Base-by-base conservation (phyloP, 805 yeast species). In the Ogataea henricii region DNA sequence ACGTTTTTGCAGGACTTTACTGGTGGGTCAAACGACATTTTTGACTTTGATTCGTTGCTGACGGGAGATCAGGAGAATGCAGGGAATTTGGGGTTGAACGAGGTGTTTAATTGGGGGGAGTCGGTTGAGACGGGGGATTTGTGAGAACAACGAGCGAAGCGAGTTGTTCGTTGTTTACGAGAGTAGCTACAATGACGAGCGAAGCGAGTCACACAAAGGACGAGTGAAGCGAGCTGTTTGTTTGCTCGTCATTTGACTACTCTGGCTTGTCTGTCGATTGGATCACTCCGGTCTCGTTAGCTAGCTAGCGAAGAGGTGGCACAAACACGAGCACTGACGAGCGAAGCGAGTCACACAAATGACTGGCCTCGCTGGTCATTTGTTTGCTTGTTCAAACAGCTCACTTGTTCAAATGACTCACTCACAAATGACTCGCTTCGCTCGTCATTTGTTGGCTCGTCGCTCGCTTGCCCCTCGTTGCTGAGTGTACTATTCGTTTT, bases 1-100 rank as follows among this genome's bases (percentile, higher is more conserved):
- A 54, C 54, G 12, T 57, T 65, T 23, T 43, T 60, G 6, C 61
- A 60, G 27, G 64, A 58, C 50, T 72, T 71, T 41, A 43, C 67
- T 29, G 63, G 64, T 29, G 72, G 69, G 32, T 67, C 70, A 30
- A 62, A 53, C 35, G 73, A 70, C 36, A 57, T 68, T 27, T 74
- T 75, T 60, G 78, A 73, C 53, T 67, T 74, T 53, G 75, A 74
- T 51, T 66, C 72, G 4, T 69, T 76, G 45, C 56, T 76, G 46
- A 72, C 69, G 40, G 72, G 75, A 8, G 74, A 74, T 32, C 69
- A 54, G 36, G 68, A 64, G 26, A 69, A 61, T 44, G 49, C 66
- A 40, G 62, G 65, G 3, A 58, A 49, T 44, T 60, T 69, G 47
- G 75, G 65, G 36, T 63, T 60, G 58, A 67, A 64, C 49, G 65